Base-by-base conservation (phyloP, 352 stramenopile species). In the Phytophthora pseudosyringae region DNA sequence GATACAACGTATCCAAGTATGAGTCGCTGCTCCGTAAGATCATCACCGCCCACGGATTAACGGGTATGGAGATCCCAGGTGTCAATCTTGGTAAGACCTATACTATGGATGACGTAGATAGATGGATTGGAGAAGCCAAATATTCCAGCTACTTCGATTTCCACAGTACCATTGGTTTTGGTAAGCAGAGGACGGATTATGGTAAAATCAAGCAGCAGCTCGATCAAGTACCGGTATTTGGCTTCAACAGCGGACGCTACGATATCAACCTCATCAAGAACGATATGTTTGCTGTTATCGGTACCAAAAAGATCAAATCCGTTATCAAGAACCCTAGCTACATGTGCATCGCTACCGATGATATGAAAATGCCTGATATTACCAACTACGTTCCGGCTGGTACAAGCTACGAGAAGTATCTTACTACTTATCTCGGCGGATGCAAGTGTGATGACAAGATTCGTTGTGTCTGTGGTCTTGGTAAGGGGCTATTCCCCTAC, bases 401-500 rank as follows among this genome's bases (percentile, higher is more conserved):
- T 28, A 76, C 62, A 16, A 66, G 41, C 18, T 71, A 69, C 52
- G 50, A 64, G 13, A 63, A 57, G 16, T 78, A 75, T 53, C 18
- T 78, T 0, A 66, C 21, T 9, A 66, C 67, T 39, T 74, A 80
- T 57, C 41, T 76, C 15, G 71, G 71, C 15, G 59, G 45, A 11
- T 76, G 71, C 40, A 64, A 74, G 18, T 76, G 67, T 58, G 47
- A 62, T n/a, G 50, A 76, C 47, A 80, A 76, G 16, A 67, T 76
- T 57, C 12, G 44, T 18, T 78, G 65, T 35, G n/a, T 50, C 5
- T 78, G 70, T 56, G 65, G 55, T 28, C 12, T 67, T 44, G 26
- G n/a, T n/a, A n/a, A n/a, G n/a, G n/a, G n/a, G n/a, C n/a, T n/a
- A n/a, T n/a, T n/a, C n/a, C n/a, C n/a, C n/a, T n/a, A n/a, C n/a